phyloP scores from a whole-genome alignment of 2,329 filamentous ascomycete genomes.

The Aotearoamyces nothofagi region DNA sequence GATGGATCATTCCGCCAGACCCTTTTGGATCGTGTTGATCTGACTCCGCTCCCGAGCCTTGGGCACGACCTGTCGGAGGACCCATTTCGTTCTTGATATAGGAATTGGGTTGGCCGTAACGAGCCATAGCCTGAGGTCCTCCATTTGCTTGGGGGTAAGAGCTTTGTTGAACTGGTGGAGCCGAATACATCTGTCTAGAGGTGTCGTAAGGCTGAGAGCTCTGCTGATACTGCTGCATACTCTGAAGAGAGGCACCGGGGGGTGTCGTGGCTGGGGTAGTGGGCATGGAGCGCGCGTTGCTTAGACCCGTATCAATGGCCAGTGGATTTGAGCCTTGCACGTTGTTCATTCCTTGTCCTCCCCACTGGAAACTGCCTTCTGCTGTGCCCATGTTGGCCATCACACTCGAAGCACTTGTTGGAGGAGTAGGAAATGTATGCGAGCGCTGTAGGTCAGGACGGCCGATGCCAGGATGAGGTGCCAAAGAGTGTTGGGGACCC shows the following conservation, averaged over 20 bases:
- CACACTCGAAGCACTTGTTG: conserved; percentile 80
- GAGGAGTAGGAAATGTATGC: conserved; percentile 87
- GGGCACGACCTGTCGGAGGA: conserved; percentile 51
- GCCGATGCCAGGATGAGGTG: conserved; percentile 55
- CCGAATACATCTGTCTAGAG: conserved; percentile 66
- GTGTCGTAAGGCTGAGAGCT: conserved; percentile 58
- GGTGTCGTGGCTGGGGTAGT: conserved; percentile 86
- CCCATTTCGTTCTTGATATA: conserved; percentile 86
- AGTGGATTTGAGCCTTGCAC: conserved; percentile 53
- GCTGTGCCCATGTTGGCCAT: conserved; percentile 58
- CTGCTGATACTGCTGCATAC: conserved; percentile 62
- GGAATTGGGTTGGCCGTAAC: conserved; percentile 40
- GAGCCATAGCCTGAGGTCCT: conserved; percentile 50
- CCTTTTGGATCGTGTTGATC: conserved; percentile 50
- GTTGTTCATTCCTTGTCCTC: conserved; percentile 44
- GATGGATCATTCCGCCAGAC: conserved; percentile 51
- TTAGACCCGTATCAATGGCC: conserved; percentile 67
- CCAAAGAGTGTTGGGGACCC: conserved; percentile 33
- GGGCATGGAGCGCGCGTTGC: conserved; percentile 71
- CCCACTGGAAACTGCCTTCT: conserved; percentile 69
- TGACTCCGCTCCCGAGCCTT: conserved; percentile 38
- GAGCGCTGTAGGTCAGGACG: conserved; percentile 70
- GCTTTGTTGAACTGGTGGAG: conserved; percentile 46
- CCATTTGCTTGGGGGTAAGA: conserved; percentile 53
- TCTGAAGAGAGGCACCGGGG: conserved; percentile 60